These are phyloP conservation scores for Alopecurus myosuroides DNA, from an alignment of 176 grass and related monocot genomes.

Conservation along the genomic window DNA sequence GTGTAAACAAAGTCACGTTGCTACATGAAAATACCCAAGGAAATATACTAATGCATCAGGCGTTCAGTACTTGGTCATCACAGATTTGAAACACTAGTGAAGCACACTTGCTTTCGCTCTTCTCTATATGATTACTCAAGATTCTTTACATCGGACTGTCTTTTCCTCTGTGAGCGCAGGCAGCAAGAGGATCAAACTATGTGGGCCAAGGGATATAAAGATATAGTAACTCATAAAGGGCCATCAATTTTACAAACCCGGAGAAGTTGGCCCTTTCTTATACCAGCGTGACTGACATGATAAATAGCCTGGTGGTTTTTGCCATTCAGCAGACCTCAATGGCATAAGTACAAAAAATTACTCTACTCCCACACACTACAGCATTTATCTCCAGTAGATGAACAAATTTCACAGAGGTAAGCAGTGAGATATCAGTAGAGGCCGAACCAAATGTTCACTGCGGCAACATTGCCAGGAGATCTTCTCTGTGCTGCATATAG, in stretches of 20 bases:
- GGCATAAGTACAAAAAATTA: slow-evolving; percentile 6
- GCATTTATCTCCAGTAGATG: neutral
- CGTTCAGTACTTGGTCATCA: neutral
- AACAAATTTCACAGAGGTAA: slow-evolving; percentile 2
- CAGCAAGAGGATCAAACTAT: neutral
- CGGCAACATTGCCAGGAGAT: slow-evolving; percentile 23
- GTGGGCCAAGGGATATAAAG: neutral
- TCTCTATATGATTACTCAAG: neutral
- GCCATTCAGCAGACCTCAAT: neutral
- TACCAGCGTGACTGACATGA: slow-evolving; percentile 9
- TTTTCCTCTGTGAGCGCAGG: neutral
- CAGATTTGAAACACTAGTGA: neutral
- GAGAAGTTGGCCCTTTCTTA: neutral
- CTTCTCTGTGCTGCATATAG: slow-evolving; percentile 45
- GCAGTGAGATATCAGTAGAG: neutral
- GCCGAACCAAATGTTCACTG: slow-evolving; percentile 6
- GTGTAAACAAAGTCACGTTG: neutral
- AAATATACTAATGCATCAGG: neutral
- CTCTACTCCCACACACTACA: neutral
- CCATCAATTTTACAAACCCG: slow-evolving; percentile 29
- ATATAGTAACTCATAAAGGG: neutral
- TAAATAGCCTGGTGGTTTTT: neutral
- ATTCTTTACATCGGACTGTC: neutral
- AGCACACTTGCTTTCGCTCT: neutral
- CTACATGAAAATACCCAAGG: neutral